These are phyloP conservation scores for Podaxis sp. DNA, from an alignment of 768 basidiomycete species.

Conservation along the genomic window DNA sequence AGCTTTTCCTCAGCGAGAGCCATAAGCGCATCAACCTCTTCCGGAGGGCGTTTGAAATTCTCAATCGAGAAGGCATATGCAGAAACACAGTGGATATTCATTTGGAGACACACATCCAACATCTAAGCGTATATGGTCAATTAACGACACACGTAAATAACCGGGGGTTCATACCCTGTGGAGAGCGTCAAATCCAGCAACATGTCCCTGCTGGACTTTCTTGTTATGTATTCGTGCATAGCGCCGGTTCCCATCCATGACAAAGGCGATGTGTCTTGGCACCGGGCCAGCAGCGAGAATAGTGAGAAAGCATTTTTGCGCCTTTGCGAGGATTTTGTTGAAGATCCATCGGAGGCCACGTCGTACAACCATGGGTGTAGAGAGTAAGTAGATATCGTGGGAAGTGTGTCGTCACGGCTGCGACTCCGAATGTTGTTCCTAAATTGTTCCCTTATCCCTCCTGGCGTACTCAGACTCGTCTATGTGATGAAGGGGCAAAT, in stretches of 20 bases:
- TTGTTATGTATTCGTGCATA: conserved; percentile 75
- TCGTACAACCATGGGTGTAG: conserved; percentile 23
- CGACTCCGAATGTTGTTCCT: neutral
- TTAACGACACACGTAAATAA: neutral
- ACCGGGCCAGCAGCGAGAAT: conserved; percentile 82
- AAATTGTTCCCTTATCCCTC: no score
- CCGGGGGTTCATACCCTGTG: conserved; percentile 56
- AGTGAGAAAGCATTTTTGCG: conserved; percentile 53
- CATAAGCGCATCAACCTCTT: conserved; percentile 90
- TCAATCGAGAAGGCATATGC: conserved; percentile 99
- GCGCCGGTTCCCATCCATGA: conserved; percentile 96
- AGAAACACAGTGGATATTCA: conserved; percentile 82
- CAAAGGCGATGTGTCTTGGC: conserved; percentile 88
- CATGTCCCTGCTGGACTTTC: conserved; percentile 76
- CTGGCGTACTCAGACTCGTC: no score
- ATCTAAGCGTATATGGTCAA: conserved; percentile 46
- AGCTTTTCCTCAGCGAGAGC: conserved; percentile 76
- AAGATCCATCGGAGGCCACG: conserved; percentile 30
- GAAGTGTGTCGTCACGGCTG: neutral
- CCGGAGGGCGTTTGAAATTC: conserved; percentile 86
- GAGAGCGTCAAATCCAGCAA: conserved; percentile 79
- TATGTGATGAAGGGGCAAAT: no score
- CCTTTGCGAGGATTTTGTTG: conserved; percentile 30
- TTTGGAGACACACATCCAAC: conserved; percentile 78
- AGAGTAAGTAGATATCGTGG: conserved; percentile 8